Evolutionary conservation across 2,329 filamentous ascomycete genomes (phyloP), one percentile per base, ranked within the genome.

Genomic region (Hansfordia pulvinata): DNA sequence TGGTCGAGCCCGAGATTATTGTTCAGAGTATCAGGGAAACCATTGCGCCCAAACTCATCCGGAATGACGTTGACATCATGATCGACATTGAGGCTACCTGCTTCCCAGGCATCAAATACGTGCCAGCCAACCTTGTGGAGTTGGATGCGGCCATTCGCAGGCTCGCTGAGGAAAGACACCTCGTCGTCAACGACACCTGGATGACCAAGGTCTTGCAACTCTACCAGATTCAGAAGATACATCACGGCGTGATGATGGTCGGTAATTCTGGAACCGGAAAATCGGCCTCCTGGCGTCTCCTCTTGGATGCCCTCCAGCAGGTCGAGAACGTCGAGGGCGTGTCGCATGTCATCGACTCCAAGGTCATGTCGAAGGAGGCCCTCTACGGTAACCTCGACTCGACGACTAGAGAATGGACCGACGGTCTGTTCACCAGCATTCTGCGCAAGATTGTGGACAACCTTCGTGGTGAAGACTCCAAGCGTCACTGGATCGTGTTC

Each of bases 161-260:
- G 18, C 74, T 93, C 34, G 90, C 92, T 17, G 70, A 68, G 5
- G 85, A 93, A 47, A 76, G 82, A 38, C 79, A 93, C 43, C 69
- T 93, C 10, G 83, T 93, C 7, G 80, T 92, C 39, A 94, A 77
- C 31, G 86, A 96, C 29, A 76, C 77, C 24, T 99, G 92, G 92
- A 85, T 96, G 72, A 90, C 83, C 31, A 99, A 99, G 58, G 76
- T 93, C 18, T 65, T 98, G 7, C 90, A 99, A 51, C 69, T 98
- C 3, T 96, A 93, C 50, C 90, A 99, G 52, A 99, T 99, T 35
- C 90, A 96, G 53, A 81, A 77, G 38, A 85, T 98, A 31, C 90
- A 99, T 46, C 90, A 99, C 41, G 90, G 90, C 77, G 90, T 99
- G 16, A 99, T 99, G 92, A 96, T 98, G 90, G 90, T 99, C 8